phyloP scores from a whole-genome alignment of 768 basidiomycete genomes.

The Pulveroboletus frians region DNA sequence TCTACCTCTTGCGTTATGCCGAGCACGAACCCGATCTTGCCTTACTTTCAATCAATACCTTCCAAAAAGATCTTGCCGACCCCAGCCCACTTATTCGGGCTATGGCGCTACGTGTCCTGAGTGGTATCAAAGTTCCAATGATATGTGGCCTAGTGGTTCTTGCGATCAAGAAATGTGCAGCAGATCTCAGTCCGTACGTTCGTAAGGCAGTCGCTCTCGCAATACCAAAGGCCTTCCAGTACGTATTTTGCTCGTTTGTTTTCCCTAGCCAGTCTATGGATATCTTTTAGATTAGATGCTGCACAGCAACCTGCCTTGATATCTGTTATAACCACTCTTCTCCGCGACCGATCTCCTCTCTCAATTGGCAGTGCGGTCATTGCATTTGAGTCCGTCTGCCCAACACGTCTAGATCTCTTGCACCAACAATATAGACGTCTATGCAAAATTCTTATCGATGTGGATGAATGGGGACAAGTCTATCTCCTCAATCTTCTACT shows the following conservation, averaged over 20 bases:
- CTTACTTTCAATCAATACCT: slow-evolving; percentile 94
- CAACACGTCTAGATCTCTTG: slow-evolving; percentile 78
- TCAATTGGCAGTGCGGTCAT: slow-evolving; percentile 81
- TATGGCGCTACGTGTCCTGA: slow-evolving; percentile 91
- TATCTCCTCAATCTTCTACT: slow-evolving; percentile 71
- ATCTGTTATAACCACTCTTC: slow-evolving; percentile 56
- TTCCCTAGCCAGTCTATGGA: background rate
- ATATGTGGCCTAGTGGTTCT: slow-evolving; percentile 81
- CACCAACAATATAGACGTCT: slow-evolving; percentile 85
- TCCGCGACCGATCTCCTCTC: slow-evolving; percentile 75
- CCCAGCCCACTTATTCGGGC: slow-evolving; percentile 90
- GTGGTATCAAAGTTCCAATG: slow-evolving; percentile 86
- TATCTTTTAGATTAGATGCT: slow-evolving; percentile 57
- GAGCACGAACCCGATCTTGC: slow-evolving; percentile 92
- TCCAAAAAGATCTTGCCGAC: slow-evolving; percentile 94
- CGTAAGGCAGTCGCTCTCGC: slow-evolving; percentile 90
- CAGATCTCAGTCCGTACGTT: slow-evolving; percentile 91
- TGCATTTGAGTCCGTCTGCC: slow-evolving; percentile 85
- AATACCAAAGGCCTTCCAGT: slow-evolving; percentile 82
- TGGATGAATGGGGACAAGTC: slow-evolving; percentile 96
- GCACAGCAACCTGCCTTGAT: slow-evolving; percentile 69
- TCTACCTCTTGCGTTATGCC: slow-evolving; percentile 93
- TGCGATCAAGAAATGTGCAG: slow-evolving; percentile 88
- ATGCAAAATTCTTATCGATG: slow-evolving; percentile 79
- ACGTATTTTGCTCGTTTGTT: slow-evolving; percentile 25